phyloP scores from a whole-genome alignment of 2,329 filamentous ascomycete genomes.

The Diaporthe sp. region DNA sequence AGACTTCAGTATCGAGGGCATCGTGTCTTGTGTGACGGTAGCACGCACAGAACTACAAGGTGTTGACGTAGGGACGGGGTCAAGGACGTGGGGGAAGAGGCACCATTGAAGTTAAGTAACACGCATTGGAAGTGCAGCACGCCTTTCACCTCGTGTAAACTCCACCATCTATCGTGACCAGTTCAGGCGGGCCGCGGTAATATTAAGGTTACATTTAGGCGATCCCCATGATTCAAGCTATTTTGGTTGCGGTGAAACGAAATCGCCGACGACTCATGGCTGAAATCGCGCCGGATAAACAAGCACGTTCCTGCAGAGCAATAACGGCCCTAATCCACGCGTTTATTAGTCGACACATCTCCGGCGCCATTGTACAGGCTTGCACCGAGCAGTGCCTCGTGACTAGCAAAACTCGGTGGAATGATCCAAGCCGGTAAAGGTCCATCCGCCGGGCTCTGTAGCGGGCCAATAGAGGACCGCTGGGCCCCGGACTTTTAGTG shows the following conservation, averaged over 20 bases:
- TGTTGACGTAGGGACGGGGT: background rate
- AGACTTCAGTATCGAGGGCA: constrained; percentile 2
- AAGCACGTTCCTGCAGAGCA: constrained; percentile 16
- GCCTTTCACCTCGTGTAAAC: background rate
- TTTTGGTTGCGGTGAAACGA: constrained; percentile 1
- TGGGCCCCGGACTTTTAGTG: constrained; percentile 1
- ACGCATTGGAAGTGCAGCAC: background rate
- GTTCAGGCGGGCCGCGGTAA: constrained; percentile 2
- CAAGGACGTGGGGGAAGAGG: background rate
- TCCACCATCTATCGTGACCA: constrained; percentile 27
- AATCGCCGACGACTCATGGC: constrained; percentile 5
- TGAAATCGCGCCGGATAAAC: constrained; percentile 13
- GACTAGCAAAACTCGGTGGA: background rate
- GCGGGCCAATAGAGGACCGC: constrained; percentile 16
- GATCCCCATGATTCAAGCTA: constrained; percentile 28
- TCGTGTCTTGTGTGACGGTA: background rate
- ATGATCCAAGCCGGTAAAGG: constrained; percentile 7
- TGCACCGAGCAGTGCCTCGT: background rate
- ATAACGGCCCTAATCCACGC: background rate
- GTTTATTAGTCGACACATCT: background rate
- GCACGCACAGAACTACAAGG: background rate
- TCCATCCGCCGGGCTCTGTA: background rate
- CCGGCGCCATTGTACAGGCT: constrained; percentile 1
- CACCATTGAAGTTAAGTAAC: background rate
- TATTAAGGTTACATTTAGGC: constrained; percentile 26